Base-by-base conservation (phyloP, 2,329 filamentous ascomycete species). In the Hymenoscyphus linearis region DNA sequence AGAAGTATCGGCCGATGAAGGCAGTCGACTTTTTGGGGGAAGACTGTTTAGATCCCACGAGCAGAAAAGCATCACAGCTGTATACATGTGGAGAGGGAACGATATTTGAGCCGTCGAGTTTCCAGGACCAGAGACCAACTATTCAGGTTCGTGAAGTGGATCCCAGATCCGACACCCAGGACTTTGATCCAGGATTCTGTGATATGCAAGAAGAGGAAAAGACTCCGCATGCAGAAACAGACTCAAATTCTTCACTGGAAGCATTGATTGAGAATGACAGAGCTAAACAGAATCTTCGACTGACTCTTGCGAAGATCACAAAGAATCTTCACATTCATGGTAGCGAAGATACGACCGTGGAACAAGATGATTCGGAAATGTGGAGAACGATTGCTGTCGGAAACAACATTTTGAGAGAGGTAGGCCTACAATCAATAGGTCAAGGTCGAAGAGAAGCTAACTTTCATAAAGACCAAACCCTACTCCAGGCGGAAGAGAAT, bases 221-320 rank as follows among this genome's bases (percentile, higher is more conserved):
- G 12, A 2, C 34, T 18, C 27, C 55, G 3, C 18, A 25, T 25
- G 9, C 18, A 22, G 44, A 50, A 4, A 50, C 44, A 4, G 44
- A 4, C 9, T 50, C 44, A 25, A 50, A 7, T 3, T 50, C 44
- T 50, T 50, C 44, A 7, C 4, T 50, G 10, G 44, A 50, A 22
- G 44, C 44, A 3, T 22, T 50, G 44, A 50, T 50, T 3, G 36
- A 59, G 26, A 53, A 22, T 22, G 18, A 37, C 16, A 34, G 14
- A 4, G n/a, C 47, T 6, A 53, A 59, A n/a, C 55, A 57, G 35
- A 65, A 52, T 22, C 66, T 70, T 25, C 64, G 60, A 59, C 31
- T 60, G 35, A 66, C 64, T 10, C 60, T 67, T 16, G 64, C 64
- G 12, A 67, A 57, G 55, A 68, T 68, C 65, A 67, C 65, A 13